Base-by-base conservation (phyloP, 202 grass and related monocot species). In the Cymbopogon flexuosus region DNA sequence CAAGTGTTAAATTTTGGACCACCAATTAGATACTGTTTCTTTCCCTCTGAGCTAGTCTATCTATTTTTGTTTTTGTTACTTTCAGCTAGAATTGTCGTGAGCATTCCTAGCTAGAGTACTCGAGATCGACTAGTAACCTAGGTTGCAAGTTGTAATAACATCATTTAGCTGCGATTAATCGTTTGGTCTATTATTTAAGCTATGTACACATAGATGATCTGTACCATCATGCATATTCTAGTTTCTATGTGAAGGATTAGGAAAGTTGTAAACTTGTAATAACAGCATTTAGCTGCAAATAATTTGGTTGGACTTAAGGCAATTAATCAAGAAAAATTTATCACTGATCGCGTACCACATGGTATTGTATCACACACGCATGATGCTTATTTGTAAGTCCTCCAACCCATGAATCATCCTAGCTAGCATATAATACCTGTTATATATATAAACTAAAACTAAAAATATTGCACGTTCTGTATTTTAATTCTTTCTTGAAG, bases 1-100 rank as follows among this genome's bases (percentile, higher is more conserved):
- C 69, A 68, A 69, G 75, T 79, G 81, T 84, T 45, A 42, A 33
- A 33, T 34, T 37, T 46, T 85, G 84, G 84, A 85, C 76, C 84
- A 85, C 68, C 46, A 73, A 59, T 58, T 80, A 24, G 21, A 62
- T 21, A 59, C 6, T 33, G 42, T 73, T 78, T 70, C 7, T 27
- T 24, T 35, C 16, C 30, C 11, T 40, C 30, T 10, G 15, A 30
- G 41, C 54, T 57, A 71, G 56, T 52, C 49, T 80, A 80, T 54
- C 51, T 80, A 76, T 62, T 56, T 63, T 81, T 62, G 43, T 63
- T 81, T 81, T 84, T 75, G 58, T 57, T 76, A 81, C 19, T 76
- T 76, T 80, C 21, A 84, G 24, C 69, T 75, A 73, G 34, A 75
- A 34, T 75, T 80, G 42, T 84, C 40, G 13, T 14, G 78, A 70